Evolutionary conservation across 2,329 filamentous ascomycete species (phyloP), one percentile per base, ranked within the genome.

Genomic region (Myriosclerotinia curreyana): DNA sequence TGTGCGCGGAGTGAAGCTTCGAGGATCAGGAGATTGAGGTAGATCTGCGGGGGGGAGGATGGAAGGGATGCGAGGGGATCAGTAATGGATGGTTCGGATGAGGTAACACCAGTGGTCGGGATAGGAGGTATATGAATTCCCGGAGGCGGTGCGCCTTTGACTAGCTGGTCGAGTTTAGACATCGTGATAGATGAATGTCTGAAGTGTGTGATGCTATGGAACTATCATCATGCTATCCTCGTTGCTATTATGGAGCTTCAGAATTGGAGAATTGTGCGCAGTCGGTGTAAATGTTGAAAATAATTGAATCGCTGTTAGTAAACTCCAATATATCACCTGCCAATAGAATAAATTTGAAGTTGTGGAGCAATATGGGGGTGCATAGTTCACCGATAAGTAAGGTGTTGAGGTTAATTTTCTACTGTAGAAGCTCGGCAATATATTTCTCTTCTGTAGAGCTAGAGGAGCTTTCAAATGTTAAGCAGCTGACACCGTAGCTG

Each of bases 1-100:
- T 99, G 95, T 31, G 92, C 88, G 69, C 95, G 91, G 44, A 99
- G 82, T 6, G 92, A 96, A 56, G 92, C 92, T 77, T 99, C 95
- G 76, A 99, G 90, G 72, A 99, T 96, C 65, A 99, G 85, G 31
- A 99, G 88, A 77, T 99, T 99, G 72, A 99, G 87, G 79, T 99
- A 99, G 74, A 99, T 97, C 81, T 73, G 71, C 20, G 67, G 74
- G 60, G 71, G 74, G 65, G 78, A 68, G 62, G 78, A 70, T 31
- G 75, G 74, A 7, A 75, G 71, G 31, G 71, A 70, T 25, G 73
- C 73, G 42, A 74, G 60, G 6, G 74, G 73, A 62, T 75, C 74
- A 70, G 69, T 65, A 71, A 60, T 54, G 5, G 73, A 69, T 34
- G 74, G 62, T 66, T 74, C 70, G 42, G 71, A 53, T 17, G 51